Conservation (phyloP, 2,329 filamentous ascomycete genomes). For the Colletotrichum sp. region DNA sequence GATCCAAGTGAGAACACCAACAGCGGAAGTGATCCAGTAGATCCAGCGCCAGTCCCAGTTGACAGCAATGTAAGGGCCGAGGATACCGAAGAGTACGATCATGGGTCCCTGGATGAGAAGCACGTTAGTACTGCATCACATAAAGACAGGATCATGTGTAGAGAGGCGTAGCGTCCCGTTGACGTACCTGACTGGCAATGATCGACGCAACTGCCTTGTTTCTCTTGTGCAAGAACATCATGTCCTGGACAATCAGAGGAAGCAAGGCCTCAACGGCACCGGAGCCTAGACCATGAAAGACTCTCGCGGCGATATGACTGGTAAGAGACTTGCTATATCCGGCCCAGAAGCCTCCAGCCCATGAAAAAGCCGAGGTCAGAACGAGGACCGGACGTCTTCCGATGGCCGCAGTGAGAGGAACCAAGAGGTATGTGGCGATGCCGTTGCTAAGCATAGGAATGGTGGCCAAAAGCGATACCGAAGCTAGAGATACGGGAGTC, state of each 20-base stretch:
- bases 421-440: conserved; percentile 34
- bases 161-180: background rate
- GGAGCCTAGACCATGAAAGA: conserved; percentile 36
- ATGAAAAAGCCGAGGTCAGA: conserved; percentile 31
- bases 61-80: conserved; percentile 31
- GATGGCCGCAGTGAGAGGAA: conserved; percentile 38
- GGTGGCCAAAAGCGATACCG: conserved; percentile 33
- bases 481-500: conserved; percentile 30
- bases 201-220: conserved; percentile 34
- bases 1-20: conserved; percentile 34
- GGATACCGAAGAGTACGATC: conserved; percentile 29
- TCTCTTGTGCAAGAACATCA: conserved; percentile 40
- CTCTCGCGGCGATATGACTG: conserved; percentile 33
- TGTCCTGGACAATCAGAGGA: conserved; percentile 40
- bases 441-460: conserved; percentile 37
- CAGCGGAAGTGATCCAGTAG: conserved; percentile 34
- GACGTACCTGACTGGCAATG: conserved; percentile 24
- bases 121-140: background rate
- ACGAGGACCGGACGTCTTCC: conserved; percentile 38
- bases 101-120: conserved; percentile 23
- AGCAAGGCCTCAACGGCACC: conserved; percentile 37
- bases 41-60: conserved; percentile 36
- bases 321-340: conserved; percentile 31
- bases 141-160: background rate
- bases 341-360: conserved; percentile 38